phyloP scores from a whole-genome alignment of 495 filamentous ascomycete genomes.

The Xylaria cubensis region DNA sequence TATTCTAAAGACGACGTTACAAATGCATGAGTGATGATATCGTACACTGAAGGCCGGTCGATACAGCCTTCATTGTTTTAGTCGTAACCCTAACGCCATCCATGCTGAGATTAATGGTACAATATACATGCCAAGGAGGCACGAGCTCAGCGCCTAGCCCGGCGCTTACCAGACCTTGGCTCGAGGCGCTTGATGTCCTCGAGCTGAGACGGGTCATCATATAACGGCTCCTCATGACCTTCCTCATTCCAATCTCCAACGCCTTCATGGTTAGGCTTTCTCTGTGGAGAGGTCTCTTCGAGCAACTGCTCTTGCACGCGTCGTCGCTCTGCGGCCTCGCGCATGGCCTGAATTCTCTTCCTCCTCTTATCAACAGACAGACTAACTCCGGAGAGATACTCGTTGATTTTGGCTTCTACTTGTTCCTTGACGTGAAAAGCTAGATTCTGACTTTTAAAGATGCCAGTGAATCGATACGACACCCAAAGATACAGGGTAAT shows the following conservation, averaged over 20 bases:
- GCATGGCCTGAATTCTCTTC: slow-evolving; percentile 28
- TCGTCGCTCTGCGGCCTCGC: slow-evolving; percentile 31
- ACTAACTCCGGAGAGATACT: slow-evolving; percentile 57
- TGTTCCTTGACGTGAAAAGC: slow-evolving; percentile 80
- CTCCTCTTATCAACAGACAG: slow-evolving; percentile 30
- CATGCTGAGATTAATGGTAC: slow-evolving; percentile 16
- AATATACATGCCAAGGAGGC: not conserved
- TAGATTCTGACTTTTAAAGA: slow-evolving; percentile 79
- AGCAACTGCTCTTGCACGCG: slow-evolving; percentile 30
- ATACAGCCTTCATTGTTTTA: not conserved
- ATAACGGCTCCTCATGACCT: slow-evolving; percentile 42
- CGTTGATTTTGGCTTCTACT: slow-evolving; percentile 79
- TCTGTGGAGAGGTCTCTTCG: slow-evolving; percentile 17
- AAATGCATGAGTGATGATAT: not conserved
- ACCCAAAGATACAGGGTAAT: slow-evolving; percentile 91
- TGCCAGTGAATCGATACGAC: slow-evolving; percentile 71
- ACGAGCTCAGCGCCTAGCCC: not conserved
- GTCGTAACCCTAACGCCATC: slow-evolving; percentile 20
- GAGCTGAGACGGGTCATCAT: slow-evolving; percentile 26
- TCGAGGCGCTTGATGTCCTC: slow-evolving; percentile 5
- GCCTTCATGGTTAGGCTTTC: slow-evolving; percentile 33
- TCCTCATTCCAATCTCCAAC: slow-evolving; percentile 29
- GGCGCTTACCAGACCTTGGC: not conserved
- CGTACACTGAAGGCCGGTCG: not conserved
- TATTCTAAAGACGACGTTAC: not conserved